Evolutionary conservation across 1,284 basidiomycete genomes (phyloP).

Genomic region (Fomitopsis schrenkii): DNA sequence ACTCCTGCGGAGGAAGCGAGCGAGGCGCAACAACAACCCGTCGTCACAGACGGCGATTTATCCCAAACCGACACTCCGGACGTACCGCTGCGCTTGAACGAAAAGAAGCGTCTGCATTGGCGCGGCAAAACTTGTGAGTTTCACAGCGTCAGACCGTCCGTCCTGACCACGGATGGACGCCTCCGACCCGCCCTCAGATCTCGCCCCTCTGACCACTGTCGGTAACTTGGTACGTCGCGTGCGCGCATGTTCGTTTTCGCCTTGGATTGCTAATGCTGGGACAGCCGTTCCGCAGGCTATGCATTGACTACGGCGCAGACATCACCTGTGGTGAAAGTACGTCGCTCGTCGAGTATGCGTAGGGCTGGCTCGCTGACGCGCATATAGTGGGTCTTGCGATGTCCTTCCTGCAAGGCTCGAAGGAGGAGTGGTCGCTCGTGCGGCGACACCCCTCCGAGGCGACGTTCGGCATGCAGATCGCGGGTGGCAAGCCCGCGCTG

Average conservation of each 20-base stretch:
- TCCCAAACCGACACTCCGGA: constrained; percentile 56
- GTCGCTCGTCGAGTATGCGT: constrained; percentile 12
- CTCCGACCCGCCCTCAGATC: constrained; percentile 44
- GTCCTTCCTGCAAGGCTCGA: constrained; percentile 79
- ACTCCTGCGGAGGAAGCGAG: not conserved
- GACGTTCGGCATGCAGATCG: constrained; percentile 89
- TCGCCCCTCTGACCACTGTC: constrained; percentile 93
- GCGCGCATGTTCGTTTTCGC: not conserved
- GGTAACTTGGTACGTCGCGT: constrained; percentile 75
- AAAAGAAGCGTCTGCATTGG: constrained; percentile 90
- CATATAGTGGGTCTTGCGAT: constrained; percentile 73
- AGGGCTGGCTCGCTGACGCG: constrained; percentile 4
- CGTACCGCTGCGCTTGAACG: constrained; percentile 65
- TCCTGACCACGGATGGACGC: not conserved
- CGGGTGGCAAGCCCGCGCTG: constrained; percentile 72
- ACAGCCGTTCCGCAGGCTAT: constrained; percentile 91
- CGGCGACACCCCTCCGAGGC: constrained; percentile 84
- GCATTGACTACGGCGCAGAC: constrained; percentile 83
- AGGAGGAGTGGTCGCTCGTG: constrained; percentile 90
- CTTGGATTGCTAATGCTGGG: not conserved
- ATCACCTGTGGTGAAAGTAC: constrained; percentile 94
- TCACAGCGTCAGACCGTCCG: not conserved
- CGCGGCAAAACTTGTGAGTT: constrained; percentile 78
- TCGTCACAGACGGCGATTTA: constrained; percentile 4
- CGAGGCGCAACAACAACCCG: not conserved